Conservation (phyloP, 176 grass and related monocot genomes). For the Aegilops speltoides region DNA sequence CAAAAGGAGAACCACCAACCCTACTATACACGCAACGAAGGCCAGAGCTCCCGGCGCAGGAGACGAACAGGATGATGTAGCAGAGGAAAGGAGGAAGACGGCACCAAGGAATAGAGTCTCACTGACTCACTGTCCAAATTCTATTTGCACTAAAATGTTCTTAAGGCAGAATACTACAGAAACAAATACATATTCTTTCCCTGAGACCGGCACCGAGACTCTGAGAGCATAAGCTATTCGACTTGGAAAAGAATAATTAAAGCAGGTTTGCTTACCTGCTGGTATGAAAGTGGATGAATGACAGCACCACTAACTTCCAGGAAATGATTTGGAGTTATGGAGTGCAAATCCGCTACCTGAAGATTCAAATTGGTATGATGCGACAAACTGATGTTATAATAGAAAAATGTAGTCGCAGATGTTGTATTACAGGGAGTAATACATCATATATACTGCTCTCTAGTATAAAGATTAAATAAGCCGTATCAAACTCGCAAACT, state of each 20-base stretch:
- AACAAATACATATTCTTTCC: constrained; percentile 24
- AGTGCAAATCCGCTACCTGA: constrained; percentile 94
- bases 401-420: not conserved
- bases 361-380: constrained; percentile 20
- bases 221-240: not conserved
- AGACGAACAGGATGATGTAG: no score
- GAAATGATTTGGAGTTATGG: constrained; percentile 95
- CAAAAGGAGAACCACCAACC: no score
- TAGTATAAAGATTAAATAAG: not conserved
- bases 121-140: not conserved
- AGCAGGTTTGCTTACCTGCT: constrained; percentile 57
- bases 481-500: constrained; percentile 4
- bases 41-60: no score
- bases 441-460: not conserved
- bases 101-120: not conserved
- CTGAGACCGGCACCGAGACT: no score
- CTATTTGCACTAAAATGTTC: not conserved
- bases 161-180: constrained; percentile 9
- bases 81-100: no score
- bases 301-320: constrained; percentile 93
- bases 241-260: not conserved
- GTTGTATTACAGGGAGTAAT: not conserved
- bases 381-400: not conserved
- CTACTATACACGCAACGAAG: no score
- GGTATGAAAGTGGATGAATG: constrained; percentile 93